phyloP scores from a whole-genome alignment of 1,139 yeast genomes.

The Magnusiomyces suaveolens region DNA sequence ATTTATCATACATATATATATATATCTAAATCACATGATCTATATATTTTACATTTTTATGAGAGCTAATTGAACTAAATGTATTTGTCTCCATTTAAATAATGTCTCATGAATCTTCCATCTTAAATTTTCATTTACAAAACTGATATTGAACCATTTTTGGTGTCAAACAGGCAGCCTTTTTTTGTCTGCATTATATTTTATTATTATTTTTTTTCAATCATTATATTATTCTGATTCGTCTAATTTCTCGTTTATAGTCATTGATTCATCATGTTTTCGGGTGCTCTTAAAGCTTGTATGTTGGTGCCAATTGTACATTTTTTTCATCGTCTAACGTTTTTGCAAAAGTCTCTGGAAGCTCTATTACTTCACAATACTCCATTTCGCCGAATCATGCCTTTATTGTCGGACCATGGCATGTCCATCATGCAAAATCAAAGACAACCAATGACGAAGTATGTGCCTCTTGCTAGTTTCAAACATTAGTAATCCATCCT shows the following conservation, averaged over 20 bases:
- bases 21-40: too few species aligned
- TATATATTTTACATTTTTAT: too few species aligned
- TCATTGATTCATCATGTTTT: slow-evolving; percentile 3
- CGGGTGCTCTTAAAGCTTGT: slow-evolving; percentile 10
- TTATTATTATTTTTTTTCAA: too few species aligned
- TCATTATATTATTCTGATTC: too few species aligned
- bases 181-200: too few species aligned
- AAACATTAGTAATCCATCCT: neutral
- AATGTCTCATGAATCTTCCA: too few species aligned
- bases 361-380: slow-evolving; percentile 55
- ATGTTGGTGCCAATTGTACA: slow-evolving; percentile 1
- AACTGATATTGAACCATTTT: too few species aligned
- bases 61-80: too few species aligned
- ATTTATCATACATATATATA: too few species aligned
- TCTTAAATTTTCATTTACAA: too few species aligned
- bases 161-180: too few species aligned
- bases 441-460: slow-evolving; percentile 35
- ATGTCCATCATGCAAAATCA: slow-evolving; percentile 71
- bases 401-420: slow-evolving; percentile 77
- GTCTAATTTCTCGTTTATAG: neutral
- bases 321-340: neutral
- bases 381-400: slow-evolving; percentile 64
- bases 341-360: slow-evolving; percentile 14
- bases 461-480: slow-evolving; percentile 9
- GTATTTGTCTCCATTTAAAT: too few species aligned